These are phyloP conservation scores for Fusarium domesticum DNA, from an alignment of 2,329 filamentous ascomycete genomes.

Conservation along the genomic window DNA sequence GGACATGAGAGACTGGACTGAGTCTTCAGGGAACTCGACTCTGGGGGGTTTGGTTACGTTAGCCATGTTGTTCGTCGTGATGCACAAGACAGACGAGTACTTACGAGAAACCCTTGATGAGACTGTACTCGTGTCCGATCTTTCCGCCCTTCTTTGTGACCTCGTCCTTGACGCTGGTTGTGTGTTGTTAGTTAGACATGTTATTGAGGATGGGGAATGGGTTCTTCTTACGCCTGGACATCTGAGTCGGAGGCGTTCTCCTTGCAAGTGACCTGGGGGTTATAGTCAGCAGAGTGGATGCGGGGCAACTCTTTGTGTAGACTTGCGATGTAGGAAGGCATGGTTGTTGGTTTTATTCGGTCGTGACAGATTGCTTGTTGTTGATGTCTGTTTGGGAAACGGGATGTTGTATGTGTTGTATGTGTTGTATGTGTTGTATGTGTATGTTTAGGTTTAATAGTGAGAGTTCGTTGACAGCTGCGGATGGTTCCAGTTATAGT, in stretches of 20 bases:
- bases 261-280: slow-evolving; percentile 72
- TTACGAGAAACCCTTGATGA: slow-evolving; percentile 94
- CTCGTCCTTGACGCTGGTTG: slow-evolving; percentile 69
- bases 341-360: slow-evolving; percentile 33
- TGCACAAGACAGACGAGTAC: slow-evolving; percentile 33
- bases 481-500: slow-evolving; percentile 26
- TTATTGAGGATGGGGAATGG: background rate
- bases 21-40: slow-evolving; percentile 67
- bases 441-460: slow-evolving; percentile 14
- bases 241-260: slow-evolving; percentile 63
- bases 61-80: background rate
- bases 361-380: slow-evolving; percentile 10
- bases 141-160: slow-evolving; percentile 73
- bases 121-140: slow-evolving; percentile 77
- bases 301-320: background rate
- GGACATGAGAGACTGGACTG: slow-evolving; percentile 61
- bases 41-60: slow-evolving; percentile 42
- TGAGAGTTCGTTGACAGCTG: slow-evolving; percentile 8
- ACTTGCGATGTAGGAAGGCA: slow-evolving; percentile 57
- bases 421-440: too few species aligned
- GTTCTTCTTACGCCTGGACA: slow-evolving; percentile 58
- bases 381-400: slow-evolving; percentile 11
- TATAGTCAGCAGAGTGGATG: background rate
- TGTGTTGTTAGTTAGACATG: slow-evolving; percentile 1
- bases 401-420: slow-evolving; percentile 11